phyloP scores from a whole-genome alignment of 805 yeast species.

The Schwanniomyces vanrijiae region DNA sequence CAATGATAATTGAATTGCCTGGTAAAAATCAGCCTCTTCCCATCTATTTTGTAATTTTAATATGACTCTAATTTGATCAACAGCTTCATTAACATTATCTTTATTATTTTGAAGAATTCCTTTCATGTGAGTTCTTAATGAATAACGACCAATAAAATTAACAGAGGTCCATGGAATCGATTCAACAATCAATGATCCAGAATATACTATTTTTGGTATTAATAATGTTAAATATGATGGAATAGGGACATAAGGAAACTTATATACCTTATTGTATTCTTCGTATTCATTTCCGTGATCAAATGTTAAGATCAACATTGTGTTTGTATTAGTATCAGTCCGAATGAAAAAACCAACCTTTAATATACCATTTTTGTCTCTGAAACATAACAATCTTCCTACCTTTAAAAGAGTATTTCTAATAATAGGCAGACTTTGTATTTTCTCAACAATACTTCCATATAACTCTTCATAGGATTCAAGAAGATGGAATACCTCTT shows the following conservation, averaged over 20 bases:
- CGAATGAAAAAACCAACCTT: conserved; percentile 57
- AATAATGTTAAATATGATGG: conserved; percentile 30
- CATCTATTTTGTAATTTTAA: conserved; percentile 40
- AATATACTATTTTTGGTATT: conserved; percentile 35
- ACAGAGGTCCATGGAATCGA: conserved; percentile 42
- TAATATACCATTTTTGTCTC: conserved; percentile 43
- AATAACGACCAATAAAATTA: conserved; percentile 43
- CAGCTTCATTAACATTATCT: conserved; percentile 35
- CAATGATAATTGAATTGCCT: conserved; percentile 29
- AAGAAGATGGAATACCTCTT: conserved; percentile 44
- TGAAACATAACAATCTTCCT: conserved; percentile 62
- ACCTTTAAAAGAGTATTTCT: conserved; percentile 44
- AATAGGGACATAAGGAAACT: conserved; percentile 40
- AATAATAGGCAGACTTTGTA: conserved; percentile 48
- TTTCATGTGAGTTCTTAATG: conserved; percentile 31
- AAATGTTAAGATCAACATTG: conserved; percentile 44
- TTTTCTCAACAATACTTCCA: conserved; percentile 45
- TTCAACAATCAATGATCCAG: conserved; percentile 33
- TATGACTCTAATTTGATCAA: conserved; percentile 32
- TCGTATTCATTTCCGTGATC: conserved; percentile 39
- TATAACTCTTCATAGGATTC: conserved; percentile 46
- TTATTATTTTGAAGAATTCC: conserved; percentile 36
- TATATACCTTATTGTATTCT: conserved; percentile 16
- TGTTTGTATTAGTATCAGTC: conserved; percentile 30
- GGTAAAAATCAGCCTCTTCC: conserved; percentile 43